Evolutionary conservation across 306 rosid genomes (phyloP).

Genomic region (Cucurbita argyrosperma): DNA sequence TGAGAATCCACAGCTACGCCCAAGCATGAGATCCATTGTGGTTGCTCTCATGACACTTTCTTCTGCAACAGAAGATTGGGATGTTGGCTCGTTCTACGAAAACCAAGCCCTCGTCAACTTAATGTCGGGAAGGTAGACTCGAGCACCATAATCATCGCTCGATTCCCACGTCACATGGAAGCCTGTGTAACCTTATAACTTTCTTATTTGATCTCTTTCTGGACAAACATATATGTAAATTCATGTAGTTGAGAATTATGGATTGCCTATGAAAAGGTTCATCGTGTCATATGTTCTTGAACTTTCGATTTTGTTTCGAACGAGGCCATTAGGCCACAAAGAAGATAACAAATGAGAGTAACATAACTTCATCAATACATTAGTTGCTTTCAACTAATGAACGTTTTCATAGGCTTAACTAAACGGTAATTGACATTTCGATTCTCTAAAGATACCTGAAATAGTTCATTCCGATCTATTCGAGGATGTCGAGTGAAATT

Average conservation of each 20-base stretch:
- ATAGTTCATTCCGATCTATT: background rate
- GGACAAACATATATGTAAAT: background rate
- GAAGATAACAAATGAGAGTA: constrained; percentile 3
- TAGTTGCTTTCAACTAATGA: constrained; percentile 3
- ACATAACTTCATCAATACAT: constrained; percentile 1
- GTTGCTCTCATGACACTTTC: constrained; percentile 83
- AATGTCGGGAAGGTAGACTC: constrained; percentile 74
- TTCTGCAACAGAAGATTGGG: constrained; percentile 70
- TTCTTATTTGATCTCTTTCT: background rate
- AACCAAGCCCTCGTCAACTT: constrained; percentile 49
- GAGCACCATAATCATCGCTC: background rate
- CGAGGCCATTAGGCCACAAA: background rate
- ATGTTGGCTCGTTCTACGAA: constrained; percentile 48
- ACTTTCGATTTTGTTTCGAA: too few relatives aligned
- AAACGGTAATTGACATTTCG: constrained; percentile 13
- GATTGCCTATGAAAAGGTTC: too few relatives aligned
- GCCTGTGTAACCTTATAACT: background rate
- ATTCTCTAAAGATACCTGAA: background rate
- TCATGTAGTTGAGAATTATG: background rate
- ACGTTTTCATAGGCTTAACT: constrained; percentile 24
- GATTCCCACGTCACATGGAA: background rate
- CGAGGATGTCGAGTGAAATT: background rate
- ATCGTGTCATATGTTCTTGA: too few relatives aligned
- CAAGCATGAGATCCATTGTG: constrained; percentile 80
- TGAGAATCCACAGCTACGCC: constrained; percentile 64